Percentiles rank a stretch among this genome's conserved stretches.
Conservation (phyloP, 805 yeast genomes). For the Phaffomyces thermotolerans region DNA sequence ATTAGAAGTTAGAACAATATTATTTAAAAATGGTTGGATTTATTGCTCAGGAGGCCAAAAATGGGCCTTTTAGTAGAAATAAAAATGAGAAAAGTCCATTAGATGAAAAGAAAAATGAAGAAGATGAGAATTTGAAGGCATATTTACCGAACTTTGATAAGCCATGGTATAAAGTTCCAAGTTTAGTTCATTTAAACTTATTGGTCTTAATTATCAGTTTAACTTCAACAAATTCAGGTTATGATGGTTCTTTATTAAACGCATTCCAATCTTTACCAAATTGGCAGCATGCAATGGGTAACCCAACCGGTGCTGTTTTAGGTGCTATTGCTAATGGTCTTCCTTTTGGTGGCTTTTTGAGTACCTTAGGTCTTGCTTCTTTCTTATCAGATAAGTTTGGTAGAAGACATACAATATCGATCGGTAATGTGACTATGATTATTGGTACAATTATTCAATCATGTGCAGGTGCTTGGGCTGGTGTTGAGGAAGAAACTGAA, state of each 20-base stretch:
- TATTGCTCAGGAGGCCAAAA: too few relatives aligned
- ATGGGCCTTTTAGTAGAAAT: too few relatives aligned
- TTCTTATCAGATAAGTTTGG: slow-evolving; percentile 32
- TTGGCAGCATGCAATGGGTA: slow-evolving; percentile 34
- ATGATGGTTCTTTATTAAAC: slow-evolving; percentile 43
- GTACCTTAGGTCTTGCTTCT: slow-evolving; percentile 23
- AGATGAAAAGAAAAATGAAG: too few relatives aligned
- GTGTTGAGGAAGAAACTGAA: slow-evolving; percentile 6
- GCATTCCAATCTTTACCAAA: slow-evolving; percentile 36
- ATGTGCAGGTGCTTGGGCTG: slow-evolving; percentile 20
- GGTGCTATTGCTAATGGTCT: slow-evolving; percentile 36
- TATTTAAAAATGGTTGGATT: too few relatives aligned
- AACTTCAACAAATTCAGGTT: slow-evolving; percentile 40
- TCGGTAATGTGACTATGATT: slow-evolving; percentile 15
- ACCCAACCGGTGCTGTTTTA: slow-evolving; percentile 30
- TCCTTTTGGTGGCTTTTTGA: slow-evolving; percentile 32
- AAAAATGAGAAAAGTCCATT: too few relatives aligned
- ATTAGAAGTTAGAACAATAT: too few relatives aligned
- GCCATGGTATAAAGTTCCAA: slow-evolving; percentile 30
- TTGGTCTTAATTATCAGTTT: slow-evolving; percentile 34
- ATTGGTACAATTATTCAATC: slow-evolving; percentile 13
- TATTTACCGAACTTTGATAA: background rate
- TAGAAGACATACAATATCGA: slow-evolving; percentile 25
- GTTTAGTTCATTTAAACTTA: slow-evolving; percentile 30
- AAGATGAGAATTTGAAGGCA: too few relatives aligned